Evolutionary conservation across 75 land plant genomes (phyloP), one percentile per base, ranked within the genome.

Genomic region (Isoetes taiwanensis): DNA sequence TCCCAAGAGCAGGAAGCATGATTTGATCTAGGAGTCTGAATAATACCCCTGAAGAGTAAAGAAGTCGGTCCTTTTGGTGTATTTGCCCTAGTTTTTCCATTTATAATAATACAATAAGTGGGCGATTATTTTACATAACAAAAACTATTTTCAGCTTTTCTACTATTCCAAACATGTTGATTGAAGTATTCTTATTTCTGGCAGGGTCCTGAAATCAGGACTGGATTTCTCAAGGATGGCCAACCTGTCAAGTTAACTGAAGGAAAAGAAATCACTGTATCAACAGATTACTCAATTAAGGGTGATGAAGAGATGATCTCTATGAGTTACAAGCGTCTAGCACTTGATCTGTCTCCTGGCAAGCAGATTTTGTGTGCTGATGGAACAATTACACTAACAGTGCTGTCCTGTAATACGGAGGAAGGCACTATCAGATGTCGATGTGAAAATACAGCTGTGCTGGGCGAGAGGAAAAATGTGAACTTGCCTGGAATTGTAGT

Each of bases 201-300:
- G 27, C 71, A 88, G 95, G 95, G 95, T n/a, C 95, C 90, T 32
- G 95, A 88, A 63, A 88, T 88, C 48, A 84, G 90, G 52, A 88
- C 95, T 63, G 95, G 95, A 30, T 75, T 85, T 48, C 63, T 85
- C 52, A 76, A 85, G 62, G 84, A 81, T 64, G 85, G 68, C 25
- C 81, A 84, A 43, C 80, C 95, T 0, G 61, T 88, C 68, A 81
- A 88, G 42, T 75, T 88, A 0, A 76, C 68, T 17, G 79, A 85
- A 58, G 95, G 85, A 32, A 71, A 76, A 43, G 95, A 84, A 52
- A 68, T 88, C 17, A 85, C 75, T 48, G 54, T 88, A 27, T 62
- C 85, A 21, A 84, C 95, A 26, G 90, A 88, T 56, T 88, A 88
- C 48, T 43, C 28, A 30, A 65, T 81, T 19, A 73, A 85, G 66